phyloP scores from a whole-genome alignment of 108 stramenopile genomes.

The Nitzschia inconspicua region DNA sequence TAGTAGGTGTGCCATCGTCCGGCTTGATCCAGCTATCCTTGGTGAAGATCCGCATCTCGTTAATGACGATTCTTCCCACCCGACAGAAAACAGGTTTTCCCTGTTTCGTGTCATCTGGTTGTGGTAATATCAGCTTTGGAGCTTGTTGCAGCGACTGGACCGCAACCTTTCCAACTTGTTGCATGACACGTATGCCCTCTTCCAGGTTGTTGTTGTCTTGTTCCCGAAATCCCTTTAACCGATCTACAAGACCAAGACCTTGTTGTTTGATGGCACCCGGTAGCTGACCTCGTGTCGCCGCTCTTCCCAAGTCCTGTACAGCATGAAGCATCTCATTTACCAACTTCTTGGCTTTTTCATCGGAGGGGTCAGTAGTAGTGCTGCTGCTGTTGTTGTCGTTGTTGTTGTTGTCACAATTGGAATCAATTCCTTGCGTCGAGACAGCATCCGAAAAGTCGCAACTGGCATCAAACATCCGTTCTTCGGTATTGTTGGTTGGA shows the following conservation, averaged over 20 bases:
- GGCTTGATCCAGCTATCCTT: conserved; percentile 34
- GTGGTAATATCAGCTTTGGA: conserved; percentile 24
- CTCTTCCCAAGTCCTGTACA: conserved; percentile 39
- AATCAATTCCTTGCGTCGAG: too few species aligned
- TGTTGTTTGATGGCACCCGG: conserved; percentile 34
- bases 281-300: conserved; percentile 38
- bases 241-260: conserved; percentile 25
- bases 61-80: conserved; percentile 40
- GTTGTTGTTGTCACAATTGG: not conserved
- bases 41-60: conserved; percentile 55
- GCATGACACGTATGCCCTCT: conserved; percentile 47
- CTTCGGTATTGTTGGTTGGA: not conserved
- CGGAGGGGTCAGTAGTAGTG: too few species aligned
- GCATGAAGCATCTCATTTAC: conserved; percentile 48
- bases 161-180: conserved; percentile 42
- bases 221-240: conserved; percentile 31
- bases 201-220: conserved; percentile 29
- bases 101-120: conserved; percentile 13
- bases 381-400: conserved; percentile 5
- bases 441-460: too few species aligned
- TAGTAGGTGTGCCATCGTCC: not conserved
- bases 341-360: conserved; percentile 41
- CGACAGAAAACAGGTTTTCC: conserved; percentile 28
- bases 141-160: conserved; percentile 25
- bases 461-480: not conserved